These are phyloP conservation scores for Cladosporium cucumerinum DNA, from an alignment of 2,329 filamentous ascomycete genomes.

Conservation along the genomic window DNA sequence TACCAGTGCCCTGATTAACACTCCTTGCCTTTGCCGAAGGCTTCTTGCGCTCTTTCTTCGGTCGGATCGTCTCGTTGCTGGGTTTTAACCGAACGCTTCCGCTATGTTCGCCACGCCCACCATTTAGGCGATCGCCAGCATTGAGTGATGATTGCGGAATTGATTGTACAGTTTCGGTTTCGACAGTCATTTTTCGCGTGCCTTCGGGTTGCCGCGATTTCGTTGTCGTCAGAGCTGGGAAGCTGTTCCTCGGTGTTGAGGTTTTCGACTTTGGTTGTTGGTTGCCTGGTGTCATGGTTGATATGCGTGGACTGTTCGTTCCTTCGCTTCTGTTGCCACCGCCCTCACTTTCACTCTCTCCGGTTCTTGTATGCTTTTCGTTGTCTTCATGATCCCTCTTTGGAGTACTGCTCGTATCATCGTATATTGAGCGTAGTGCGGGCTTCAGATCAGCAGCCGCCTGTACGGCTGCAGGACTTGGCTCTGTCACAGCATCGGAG, in stretches of 20 bases:
- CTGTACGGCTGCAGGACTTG: slow-evolving; percentile 48
- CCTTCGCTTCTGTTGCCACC: slow-evolving; percentile 55
- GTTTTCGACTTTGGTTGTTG: slow-evolving; percentile 31
- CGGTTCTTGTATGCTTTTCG: slow-evolving; percentile 29
- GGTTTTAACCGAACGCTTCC: slow-evolving; percentile 80
- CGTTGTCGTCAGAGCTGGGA: slow-evolving; percentile 59
- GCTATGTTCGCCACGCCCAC: slow-evolving; percentile 61
- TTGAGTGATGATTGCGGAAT: slow-evolving; percentile 80
- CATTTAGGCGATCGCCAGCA: slow-evolving; percentile 52
- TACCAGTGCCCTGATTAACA: slow-evolving; percentile 61
- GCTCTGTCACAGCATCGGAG: slow-evolving; percentile 52
- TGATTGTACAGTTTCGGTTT: slow-evolving; percentile 92
- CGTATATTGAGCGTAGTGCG: slow-evolving; percentile 24
- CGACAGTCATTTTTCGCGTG: slow-evolving; percentile 93
- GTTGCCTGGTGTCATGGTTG: slow-evolving; percentile 34
- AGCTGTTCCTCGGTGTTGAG: slow-evolving; percentile 63
- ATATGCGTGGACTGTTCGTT: slow-evolving; percentile 29
- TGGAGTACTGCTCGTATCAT: slow-evolving; percentile 33
- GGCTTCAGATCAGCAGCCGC: slow-evolving; percentile 33
- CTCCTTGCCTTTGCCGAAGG: slow-evolving; percentile 68
- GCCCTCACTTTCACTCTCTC: slow-evolving; percentile 64
- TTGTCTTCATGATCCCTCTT: slow-evolving; percentile 46
- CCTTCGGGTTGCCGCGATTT: slow-evolving; percentile 70
- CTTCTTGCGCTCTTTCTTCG: slow-evolving; percentile 89
- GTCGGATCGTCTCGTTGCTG: slow-evolving; percentile 92